Evolutionary conservation across 139 green algal species (phyloP).

Genomic region (Tetradesmus lagerheimii): DNA sequence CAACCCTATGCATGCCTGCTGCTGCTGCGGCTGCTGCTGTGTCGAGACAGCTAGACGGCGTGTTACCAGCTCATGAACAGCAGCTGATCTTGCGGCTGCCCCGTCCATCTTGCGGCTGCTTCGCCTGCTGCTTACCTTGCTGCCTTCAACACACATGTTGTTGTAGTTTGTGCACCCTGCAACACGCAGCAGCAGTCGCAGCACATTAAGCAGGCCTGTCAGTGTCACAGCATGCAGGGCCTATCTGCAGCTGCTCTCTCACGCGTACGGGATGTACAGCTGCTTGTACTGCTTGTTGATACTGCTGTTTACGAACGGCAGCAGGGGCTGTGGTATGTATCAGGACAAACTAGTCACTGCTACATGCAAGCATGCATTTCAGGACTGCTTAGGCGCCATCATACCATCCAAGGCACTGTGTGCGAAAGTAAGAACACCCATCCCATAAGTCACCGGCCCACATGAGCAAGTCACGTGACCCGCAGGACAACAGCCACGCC

Average conservation of each 20-base stretch:
- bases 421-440: too few relatives aligned
- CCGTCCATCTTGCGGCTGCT: too few relatives aligned
- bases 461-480: neutral
- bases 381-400: too few relatives aligned
- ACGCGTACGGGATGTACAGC: neutral
- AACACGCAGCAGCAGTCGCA: neutral
- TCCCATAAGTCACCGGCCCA: neutral
- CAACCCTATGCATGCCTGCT: too few relatives aligned
- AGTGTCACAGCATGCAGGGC: neutral
- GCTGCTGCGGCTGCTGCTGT: neutral
- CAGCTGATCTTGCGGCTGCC: neutral
- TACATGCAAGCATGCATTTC: too few relatives aligned
- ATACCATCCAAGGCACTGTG: too few relatives aligned
- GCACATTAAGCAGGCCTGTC: neutral
- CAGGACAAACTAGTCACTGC: too few relatives aligned
- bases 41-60: neutral
- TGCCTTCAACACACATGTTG: slow-evolving; percentile 29
- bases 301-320: neutral
- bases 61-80: neutral
- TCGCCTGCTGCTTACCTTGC: slow-evolving; percentile 28
- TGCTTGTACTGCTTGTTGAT: neutral
- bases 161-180: slow-evolving; percentile 34
- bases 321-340: too few relatives aligned
- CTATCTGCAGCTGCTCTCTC: neutral
- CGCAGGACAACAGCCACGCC: neutral